A percentile compares a stretch with the other conserved stretches of the same genome.
Conservation (phyloP, 768 basidiomycete species). For the Mycena leptocephala region DNA sequence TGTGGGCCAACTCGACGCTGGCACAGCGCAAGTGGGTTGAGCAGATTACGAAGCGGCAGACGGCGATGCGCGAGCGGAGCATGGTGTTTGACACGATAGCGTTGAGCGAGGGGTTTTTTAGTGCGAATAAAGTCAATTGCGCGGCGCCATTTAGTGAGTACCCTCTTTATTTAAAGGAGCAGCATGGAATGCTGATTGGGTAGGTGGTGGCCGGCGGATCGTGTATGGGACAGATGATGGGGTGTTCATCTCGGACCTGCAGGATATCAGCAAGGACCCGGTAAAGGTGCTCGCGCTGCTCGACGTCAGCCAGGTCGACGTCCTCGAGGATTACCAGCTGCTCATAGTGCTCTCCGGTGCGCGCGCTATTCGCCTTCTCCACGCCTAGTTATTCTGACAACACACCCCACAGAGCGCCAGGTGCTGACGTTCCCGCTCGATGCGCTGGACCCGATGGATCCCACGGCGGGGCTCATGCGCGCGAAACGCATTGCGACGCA, state of each 20-base stretch:
- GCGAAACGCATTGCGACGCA: slow-evolving; percentile 97
- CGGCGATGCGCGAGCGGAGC: slow-evolving; percentile 86
- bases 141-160: slow-evolving; percentile 90
- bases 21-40: slow-evolving; percentile 97
- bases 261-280: slow-evolving; percentile 84
- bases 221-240: slow-evolving; percentile 99
- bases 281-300: slow-evolving; percentile 91
- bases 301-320: slow-evolving; percentile 95
- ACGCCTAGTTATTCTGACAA: slow-evolving; percentile 2
- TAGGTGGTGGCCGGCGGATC: slow-evolving; percentile 87
- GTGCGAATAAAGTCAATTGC: slow-evolving; percentile 92
- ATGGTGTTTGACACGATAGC: slow-evolving; percentile 88
- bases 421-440: slow-evolving; percentile 98
- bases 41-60: slow-evolving; percentile 91
- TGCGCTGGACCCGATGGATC: slow-evolving; percentile 91
- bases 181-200: slow-evolving; percentile 3
- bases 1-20: slow-evolving; percentile 92
- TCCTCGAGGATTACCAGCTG: slow-evolving; percentile 95
- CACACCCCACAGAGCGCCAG: slow-evolving; percentile 79
- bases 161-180: slow-evolving; percentile 18
- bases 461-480: slow-evolving; percentile 91
- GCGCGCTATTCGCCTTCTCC: slow-evolving; percentile 36
- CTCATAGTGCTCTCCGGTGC: slow-evolving; percentile 98
- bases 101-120: slow-evolving; percentile 92
- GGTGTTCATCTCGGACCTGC: slow-evolving; percentile 93